phyloP scores from a whole-genome alignment of 2,329 filamentous ascomycete species.

The Dichotomopilus funicola region DNA sequence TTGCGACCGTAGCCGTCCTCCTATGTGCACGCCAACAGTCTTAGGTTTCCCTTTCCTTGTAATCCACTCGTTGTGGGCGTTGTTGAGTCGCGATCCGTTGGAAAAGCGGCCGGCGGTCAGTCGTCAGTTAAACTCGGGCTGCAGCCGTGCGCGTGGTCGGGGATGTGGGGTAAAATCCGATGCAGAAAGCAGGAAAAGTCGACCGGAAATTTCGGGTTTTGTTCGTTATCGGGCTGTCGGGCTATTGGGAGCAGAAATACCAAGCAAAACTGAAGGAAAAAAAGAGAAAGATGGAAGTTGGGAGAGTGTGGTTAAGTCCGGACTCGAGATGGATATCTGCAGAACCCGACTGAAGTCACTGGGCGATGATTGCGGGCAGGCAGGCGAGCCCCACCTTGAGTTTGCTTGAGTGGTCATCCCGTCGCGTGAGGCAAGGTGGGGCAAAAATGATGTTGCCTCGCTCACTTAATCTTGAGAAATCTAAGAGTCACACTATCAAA shows the following conservation, averaged over 20 bases:
- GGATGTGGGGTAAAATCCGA: neutral
- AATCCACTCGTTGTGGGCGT: neutral
- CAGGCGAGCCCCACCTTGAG: slow-evolving; percentile 4
- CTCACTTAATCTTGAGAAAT: neutral
- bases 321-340: neutral
- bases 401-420: too few relatives aligned
- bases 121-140: neutral
- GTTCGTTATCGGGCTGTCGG: too few relatives aligned
- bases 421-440: neutral
- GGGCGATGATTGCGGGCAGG: neutral
- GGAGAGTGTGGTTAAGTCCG: neutral
- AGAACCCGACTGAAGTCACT: slow-evolving; percentile 8
- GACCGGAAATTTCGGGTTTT: neutral
- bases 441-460: neutral
- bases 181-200: neutral
- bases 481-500: neutral
- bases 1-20: slow-evolving; percentile 1
- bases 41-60: neutral
- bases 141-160: neutral
- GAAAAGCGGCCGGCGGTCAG: neutral
- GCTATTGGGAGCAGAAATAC: neutral
- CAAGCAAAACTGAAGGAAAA: neutral
- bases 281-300: neutral
- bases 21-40: neutral
- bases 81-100: neutral